These are phyloP conservation scores for Tylopilus rubrobrunneus DNA, from an alignment of 768 basidiomycete species.

Conservation along the genomic window DNA sequence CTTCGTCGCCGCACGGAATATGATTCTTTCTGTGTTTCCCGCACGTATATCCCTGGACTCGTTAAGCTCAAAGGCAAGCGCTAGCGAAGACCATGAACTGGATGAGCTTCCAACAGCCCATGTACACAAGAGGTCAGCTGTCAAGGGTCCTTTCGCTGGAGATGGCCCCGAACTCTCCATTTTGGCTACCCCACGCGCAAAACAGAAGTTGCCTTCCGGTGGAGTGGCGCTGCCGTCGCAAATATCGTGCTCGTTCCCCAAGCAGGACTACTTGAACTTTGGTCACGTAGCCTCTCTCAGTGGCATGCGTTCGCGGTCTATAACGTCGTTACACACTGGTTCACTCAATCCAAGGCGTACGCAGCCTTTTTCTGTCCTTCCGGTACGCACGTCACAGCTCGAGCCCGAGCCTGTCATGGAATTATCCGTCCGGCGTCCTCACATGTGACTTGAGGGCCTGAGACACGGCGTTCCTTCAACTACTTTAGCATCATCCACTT, in stretches of 20 bases:
- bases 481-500: background rate
- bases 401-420: conserved; percentile 34
- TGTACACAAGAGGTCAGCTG: background rate
- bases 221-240: background rate
- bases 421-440: conserved; percentile 14
- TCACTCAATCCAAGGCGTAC: conserved; percentile 1
- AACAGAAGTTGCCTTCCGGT: background rate
- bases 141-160: background rate
- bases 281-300: background rate
- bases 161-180: conserved; percentile 16
- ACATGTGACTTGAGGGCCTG: background rate
- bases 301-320: background rate
- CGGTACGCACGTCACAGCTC: conserved; percentile 30
- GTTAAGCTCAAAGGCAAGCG: conserved; percentile 24
- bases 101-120: conserved; percentile 12
- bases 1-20: conserved; percentile 18
- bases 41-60: conserved; percentile 30
- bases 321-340: background rate
- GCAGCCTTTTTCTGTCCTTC: conserved; percentile 18
- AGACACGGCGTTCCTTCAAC: background rate
- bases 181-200: background rate
- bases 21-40: conserved; percentile 24
- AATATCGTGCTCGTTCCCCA: background rate
- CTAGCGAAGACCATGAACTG: conserved; percentile 29
- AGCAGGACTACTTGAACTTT: background rate